Evolutionary conservation across 768 basidiomycete species (phyloP).

Genomic region (Podaxis sp.): DNA sequence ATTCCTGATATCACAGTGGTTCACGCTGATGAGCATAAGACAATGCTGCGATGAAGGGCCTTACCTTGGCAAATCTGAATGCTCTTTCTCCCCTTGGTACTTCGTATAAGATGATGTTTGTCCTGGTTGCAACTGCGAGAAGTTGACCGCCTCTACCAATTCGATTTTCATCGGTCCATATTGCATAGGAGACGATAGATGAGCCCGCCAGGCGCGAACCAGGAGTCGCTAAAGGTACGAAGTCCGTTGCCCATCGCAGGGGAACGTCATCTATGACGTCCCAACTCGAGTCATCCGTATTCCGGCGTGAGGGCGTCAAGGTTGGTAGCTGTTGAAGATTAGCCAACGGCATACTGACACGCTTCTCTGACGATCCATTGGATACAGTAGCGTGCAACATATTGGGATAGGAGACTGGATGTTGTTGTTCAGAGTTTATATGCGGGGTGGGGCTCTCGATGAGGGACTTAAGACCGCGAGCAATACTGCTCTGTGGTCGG

Average conservation of each 20-base stretch:
- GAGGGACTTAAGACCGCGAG: slow-evolving; percentile 60
- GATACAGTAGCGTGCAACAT: slow-evolving; percentile 25
- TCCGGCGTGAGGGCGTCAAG: slow-evolving; percentile 18
- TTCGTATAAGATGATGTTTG: slow-evolving; percentile 71
- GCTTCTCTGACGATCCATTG: slow-evolving; percentile 5
- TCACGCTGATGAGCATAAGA: slow-evolving; percentile 5
- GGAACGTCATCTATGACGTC: slow-evolving; percentile 73
- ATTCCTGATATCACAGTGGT: slow-evolving; percentile 49
- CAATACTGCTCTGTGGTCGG: slow-evolving; percentile 52
- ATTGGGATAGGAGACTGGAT: slow-evolving; percentile 27
- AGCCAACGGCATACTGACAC: slow-evolving; percentile 8
- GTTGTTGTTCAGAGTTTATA: slow-evolving; percentile 16
- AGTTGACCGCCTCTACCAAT: slow-evolving; percentile 43
- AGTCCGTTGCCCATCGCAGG: slow-evolving; percentile 84
- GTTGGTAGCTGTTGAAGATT: background rate
- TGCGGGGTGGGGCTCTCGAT: slow-evolving; percentile 29
- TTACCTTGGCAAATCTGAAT: slow-evolving; percentile 77
- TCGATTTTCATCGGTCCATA: slow-evolving; percentile 59
- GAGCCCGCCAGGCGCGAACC: slow-evolving; percentile 59
- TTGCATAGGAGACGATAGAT: slow-evolving; percentile 60
- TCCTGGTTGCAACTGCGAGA: slow-evolving; percentile 75
- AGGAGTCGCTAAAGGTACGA: slow-evolving; percentile 66
- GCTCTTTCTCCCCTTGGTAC: slow-evolving; percentile 79
- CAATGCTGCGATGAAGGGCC: slow-evolving; percentile 3
- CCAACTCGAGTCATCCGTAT: slow-evolving; percentile 54